Conservation (phyloP, 306 rosid species). For the Quercus aquifolioides region DNA sequence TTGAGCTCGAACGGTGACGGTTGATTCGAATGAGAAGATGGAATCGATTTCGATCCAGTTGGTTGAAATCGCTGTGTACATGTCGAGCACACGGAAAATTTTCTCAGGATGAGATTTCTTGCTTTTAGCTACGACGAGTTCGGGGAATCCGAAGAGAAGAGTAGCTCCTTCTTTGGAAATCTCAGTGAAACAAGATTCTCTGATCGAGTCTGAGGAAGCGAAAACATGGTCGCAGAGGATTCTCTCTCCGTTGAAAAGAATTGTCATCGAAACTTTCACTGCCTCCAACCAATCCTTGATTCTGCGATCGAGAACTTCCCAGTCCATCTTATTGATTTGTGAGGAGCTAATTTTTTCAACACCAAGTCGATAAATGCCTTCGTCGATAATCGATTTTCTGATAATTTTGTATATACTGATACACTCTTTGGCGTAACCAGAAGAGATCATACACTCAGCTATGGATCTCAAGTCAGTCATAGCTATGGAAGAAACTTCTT, state of each 20-base stretch:
- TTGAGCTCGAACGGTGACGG: conserved; percentile 32
- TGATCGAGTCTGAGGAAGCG: conserved; percentile 40
- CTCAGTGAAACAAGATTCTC: conserved; percentile 65
- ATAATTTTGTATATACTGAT: conserved; percentile 44
- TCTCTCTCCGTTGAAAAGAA: conserved; percentile 65
- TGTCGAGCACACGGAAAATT: conserved; percentile 60
- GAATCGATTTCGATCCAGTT: conserved; percentile 59
- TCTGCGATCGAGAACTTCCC: conserved; percentile 49
- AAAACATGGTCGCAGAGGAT: conserved; percentile 72
- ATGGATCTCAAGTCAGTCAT: conserved; percentile 55
- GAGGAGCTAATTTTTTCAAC: conserved; percentile 49
- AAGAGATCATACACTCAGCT: conserved; percentile 75
- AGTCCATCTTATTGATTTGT: conserved; percentile 48
- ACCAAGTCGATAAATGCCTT: conserved; percentile 56
- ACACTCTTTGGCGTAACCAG: conserved; percentile 77
- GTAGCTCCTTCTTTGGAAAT: conserved; percentile 58
- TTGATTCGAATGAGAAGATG: conserved; percentile 48
- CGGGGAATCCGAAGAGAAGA: conserved; percentile 60
- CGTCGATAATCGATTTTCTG: conserved; percentile 69
- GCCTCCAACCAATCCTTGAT: conserved; percentile 65
- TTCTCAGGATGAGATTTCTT: conserved; percentile 48
- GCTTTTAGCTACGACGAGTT: conserved; percentile 37
- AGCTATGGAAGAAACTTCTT: conserved; percentile 39
- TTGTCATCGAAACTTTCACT: conserved; percentile 34
- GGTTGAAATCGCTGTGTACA: conserved; percentile 40